Base-by-base conservation (phyloP, 306 rosid genomes). In the Prunus persica region DNA sequence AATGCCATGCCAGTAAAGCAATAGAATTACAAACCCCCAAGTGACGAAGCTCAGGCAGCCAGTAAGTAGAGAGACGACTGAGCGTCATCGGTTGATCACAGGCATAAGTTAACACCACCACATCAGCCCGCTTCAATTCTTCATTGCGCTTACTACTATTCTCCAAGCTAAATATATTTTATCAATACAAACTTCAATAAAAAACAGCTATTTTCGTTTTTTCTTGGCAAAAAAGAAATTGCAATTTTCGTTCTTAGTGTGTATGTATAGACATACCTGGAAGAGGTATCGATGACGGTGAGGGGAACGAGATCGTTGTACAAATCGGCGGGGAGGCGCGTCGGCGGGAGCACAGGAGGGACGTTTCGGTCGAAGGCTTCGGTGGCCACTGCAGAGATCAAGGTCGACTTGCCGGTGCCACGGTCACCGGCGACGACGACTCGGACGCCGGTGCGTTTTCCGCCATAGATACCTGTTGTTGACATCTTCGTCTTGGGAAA, bases 121-220 rank as follows among this genome's bases (percentile, higher is more conserved):
- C 97, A 86, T 94, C 97, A 47, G 98, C 97, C 51, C 84, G 86
- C 86, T 78, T 88, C 85, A 94, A 69, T 66, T 94, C 97, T 69
- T 94, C 94, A 55, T 88, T 84, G 55, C 90, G 89, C 83, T 91
- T 94, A 50, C 71, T 63, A 72, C 73, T 86, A 74, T 80, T 87
- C 62, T 94, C 97, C 89, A 81, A 71, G 78, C 98, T 94, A 84
- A 81, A 47, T 10, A 47, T 2, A 47, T 10, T 47, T 47, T 38
- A 38, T 38, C 43, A 6, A 76, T 30, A 65, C 20, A 66, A 49
- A 76, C 8, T 25, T 24, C 41, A 41, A 18, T n/a, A 24, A 51
- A 79, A 30, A 52, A 70, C 52, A 11, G 13, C 24, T 19, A 43
- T 34, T 28, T 62, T 63, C 20, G n/a, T 65, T 32, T 14, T 65